Evolutionary conservation across 2,329 filamentous ascomycete species (phyloP).

Genomic region (Botrytis elliptica): DNA sequence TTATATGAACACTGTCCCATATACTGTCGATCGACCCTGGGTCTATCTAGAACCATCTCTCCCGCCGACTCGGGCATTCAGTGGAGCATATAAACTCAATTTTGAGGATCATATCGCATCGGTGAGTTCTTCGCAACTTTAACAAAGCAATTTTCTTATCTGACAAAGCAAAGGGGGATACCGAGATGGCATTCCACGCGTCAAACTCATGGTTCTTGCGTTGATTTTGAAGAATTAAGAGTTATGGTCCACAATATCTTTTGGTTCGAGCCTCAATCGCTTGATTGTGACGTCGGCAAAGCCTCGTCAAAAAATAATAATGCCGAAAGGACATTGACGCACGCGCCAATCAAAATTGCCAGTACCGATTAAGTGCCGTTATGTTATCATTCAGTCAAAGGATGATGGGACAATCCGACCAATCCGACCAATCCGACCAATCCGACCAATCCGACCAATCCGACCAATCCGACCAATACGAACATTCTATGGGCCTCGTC

Average conservation of each 20-base stretch:
- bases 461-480: background rate
- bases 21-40: background rate
- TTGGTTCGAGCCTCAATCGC: background rate
- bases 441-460: background rate
- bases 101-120: background rate
- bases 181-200: background rate
- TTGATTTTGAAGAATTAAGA: background rate
- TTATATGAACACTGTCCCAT: background rate
- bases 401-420: background rate
- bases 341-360: background rate
- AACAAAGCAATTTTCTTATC: background rate
- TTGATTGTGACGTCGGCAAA: background rate
- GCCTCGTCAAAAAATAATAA: background rate
- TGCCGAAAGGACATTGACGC: background rate
- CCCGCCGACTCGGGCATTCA: background rate
- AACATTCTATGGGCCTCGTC: background rate
- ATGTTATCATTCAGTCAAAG: background rate
- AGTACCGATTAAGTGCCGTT: background rate
- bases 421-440: background rate
- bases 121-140: background rate
- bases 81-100: background rate
- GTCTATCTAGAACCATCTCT: background rate
- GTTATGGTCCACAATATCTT: background rate
- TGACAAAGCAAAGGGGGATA: background rate
- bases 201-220: background rate